phyloP scores from a whole-genome alignment of 1,139 yeast species.

The Debaryomyces subglobosus region DNA sequence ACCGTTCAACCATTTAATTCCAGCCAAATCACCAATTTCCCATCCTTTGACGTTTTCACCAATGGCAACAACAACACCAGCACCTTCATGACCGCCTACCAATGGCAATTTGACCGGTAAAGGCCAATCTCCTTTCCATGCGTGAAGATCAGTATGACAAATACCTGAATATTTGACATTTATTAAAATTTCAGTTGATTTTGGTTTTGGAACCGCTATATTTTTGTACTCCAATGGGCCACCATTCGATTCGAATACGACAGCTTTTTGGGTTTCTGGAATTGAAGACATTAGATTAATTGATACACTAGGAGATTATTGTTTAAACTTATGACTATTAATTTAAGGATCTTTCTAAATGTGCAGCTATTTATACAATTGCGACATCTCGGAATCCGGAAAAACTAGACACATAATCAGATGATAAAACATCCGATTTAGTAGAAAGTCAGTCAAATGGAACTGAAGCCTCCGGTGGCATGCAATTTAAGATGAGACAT shows the following conservation, averaged over 20 bases:
- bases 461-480: neutral
- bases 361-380: neutral
- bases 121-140: constrained; percentile 85
- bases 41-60: constrained; percentile 69
- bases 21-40: constrained; percentile 72
- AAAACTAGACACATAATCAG: neutral
- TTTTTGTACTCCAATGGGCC: constrained; percentile 60
- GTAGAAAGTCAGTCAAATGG: neutral
- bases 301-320: neutral
- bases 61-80: constrained; percentile 74
- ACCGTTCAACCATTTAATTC: constrained; percentile 76
- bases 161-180: constrained; percentile 78
- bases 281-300: constrained; percentile 13
- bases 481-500: neutral
- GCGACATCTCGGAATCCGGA: neutral
- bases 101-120: constrained; percentile 65
- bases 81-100: constrained; percentile 87
- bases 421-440: neutral
- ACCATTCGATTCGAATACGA: constrained; percentile 40
- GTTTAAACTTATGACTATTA: neutral
- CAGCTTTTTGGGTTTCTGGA: constrained; percentile 44
- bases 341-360: neutral
- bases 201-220: constrained; percentile 69
- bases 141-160: constrained; percentile 79
- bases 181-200: constrained; percentile 65